Percentiles rank a stretch among this genome's conserved stretches.
These are phyloP conservation scores for Boletus huronensis DNA, from an alignment of 768 basidiomycete species.

Conservation along the genomic window DNA sequence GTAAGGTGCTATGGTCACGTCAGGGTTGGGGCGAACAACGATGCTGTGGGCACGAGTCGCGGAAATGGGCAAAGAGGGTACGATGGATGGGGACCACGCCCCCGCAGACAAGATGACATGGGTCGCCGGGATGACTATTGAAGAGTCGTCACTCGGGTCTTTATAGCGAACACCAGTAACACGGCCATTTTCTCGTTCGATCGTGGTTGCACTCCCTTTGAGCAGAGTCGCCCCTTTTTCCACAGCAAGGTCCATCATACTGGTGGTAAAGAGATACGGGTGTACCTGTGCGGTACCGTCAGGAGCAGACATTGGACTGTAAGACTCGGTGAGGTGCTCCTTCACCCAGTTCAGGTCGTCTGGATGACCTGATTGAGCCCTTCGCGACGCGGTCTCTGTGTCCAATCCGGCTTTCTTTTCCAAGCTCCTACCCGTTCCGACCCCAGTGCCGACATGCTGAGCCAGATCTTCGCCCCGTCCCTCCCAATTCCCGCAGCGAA, in stretches of 20 bases:
- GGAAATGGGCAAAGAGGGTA: conserved; percentile 55
- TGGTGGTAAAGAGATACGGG: conserved; percentile 68
- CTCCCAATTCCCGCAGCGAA: conserved; percentile 70
- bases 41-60: conserved; percentile 72
- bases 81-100: conserved; percentile 72
- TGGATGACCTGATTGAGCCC: conserved; percentile 40
- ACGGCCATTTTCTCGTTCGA: conserved; percentile 40
- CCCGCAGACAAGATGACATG: conserved; percentile 80
- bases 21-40: conserved; percentile 49
- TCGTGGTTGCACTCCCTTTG: conserved; percentile 42
- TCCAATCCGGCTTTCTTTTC: conserved; percentile 53
- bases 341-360: conserved; percentile 53
- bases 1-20: conserved; percentile 59
- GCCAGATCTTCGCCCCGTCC: conserved; percentile 47
- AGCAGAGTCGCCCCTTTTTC: conserved; percentile 50
- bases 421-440: conserved; percentile 43
- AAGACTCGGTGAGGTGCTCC: conserved; percentile 55
- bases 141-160: conserved; percentile 21
- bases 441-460: conserved; percentile 18
- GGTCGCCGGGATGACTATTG: conserved; percentile 50
- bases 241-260: conserved; percentile 63
- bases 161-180: conserved; percentile 48
- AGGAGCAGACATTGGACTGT: conserved; percentile 51
- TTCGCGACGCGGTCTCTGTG: conserved; percentile 7
- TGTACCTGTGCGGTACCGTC: conserved; percentile 72